Evolutionary conservation across 345 rosid species (phyloP).

Genomic region (Boechera retrofracta): DNA sequence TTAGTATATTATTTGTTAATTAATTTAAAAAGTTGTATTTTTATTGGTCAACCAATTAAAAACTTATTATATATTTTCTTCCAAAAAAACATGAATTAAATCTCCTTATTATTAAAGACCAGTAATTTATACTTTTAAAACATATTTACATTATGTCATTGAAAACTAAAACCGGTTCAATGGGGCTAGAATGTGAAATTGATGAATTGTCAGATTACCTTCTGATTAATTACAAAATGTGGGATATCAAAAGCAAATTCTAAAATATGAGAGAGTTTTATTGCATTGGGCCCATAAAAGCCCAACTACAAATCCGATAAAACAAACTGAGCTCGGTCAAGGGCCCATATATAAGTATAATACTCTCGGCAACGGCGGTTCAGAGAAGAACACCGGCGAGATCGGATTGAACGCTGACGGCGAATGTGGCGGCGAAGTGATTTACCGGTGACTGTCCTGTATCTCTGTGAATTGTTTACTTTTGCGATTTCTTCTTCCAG

Average conservation of each 20-base stretch:
- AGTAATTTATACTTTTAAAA: too few relatives aligned
- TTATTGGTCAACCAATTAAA: background rate
- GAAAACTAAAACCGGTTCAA: too few relatives aligned
- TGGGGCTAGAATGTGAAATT: background rate
- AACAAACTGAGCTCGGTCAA: background rate
- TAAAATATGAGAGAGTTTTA: background rate
- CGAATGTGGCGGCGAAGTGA: conserved; percentile 67
- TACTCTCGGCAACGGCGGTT: conserved; percentile 11
- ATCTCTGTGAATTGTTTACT: background rate
- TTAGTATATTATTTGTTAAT: background rate
- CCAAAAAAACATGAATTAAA: background rate
- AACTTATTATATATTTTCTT: background rate
- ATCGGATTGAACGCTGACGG: conserved; percentile 21
- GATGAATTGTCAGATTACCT: background rate
- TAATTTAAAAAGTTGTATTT: background rate
- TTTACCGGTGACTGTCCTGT: conserved; percentile 41
- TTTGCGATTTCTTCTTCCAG: background rate
- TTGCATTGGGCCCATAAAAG: conserved; percentile 23
- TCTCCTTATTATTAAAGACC: background rate
- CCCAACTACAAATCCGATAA: conserved; percentile 1
- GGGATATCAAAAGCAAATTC: background rate
- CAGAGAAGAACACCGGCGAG: conserved; percentile 29
- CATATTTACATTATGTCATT: too few relatives aligned
- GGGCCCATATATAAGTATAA: conserved; percentile 13
- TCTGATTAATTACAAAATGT: background rate